Conservation (phyloP, 371 early-diverging fungal species). For the Circinella minor region DNA sequence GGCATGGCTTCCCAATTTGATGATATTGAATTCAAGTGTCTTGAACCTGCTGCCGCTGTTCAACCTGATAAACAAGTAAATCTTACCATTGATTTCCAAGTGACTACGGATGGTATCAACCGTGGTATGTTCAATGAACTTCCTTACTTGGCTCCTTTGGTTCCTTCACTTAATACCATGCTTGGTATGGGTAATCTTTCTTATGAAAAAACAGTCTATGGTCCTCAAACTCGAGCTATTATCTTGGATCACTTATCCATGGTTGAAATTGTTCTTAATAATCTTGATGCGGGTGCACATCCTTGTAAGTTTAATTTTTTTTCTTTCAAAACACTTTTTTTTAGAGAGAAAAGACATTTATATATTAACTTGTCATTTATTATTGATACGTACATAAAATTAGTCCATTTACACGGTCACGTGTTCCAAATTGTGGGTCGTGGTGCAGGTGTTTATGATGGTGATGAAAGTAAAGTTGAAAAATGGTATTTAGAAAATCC, state of each 20-base stretch:
- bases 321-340: too few relatives aligned
- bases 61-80: conserved; percentile 53
- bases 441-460: conserved; percentile 52
- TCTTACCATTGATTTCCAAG: conserved; percentile 66
- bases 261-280: conserved; percentile 65
- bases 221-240: conserved; percentile 58
- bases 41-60: conserved; percentile 40
- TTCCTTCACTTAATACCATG: conserved; percentile 74
- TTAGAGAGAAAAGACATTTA: neutral
- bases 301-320: conserved; percentile 38
- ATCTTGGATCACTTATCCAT: conserved; percentile 57
- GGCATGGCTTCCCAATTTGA: conserved; percentile 48
- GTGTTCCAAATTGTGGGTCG: conserved; percentile 59
- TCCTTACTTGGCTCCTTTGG: conserved; percentile 70
- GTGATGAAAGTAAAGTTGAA: conserved; percentile 32
- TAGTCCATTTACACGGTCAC: conserved; percentile 69
- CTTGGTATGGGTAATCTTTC: conserved; percentile 62
- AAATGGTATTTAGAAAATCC: conserved; percentile 58
- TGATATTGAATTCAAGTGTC: conserved; percentile 55
- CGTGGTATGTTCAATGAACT: conserved; percentile 83
- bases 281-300: conserved; percentile 50
- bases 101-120: conserved; percentile 76
- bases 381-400: conserved; percentile 5
- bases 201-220: conserved; percentile 63
- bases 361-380: neutral